Conservation (phyloP, 768 basidiomycete species). For the Neoboletus brunneissimus region DNA sequence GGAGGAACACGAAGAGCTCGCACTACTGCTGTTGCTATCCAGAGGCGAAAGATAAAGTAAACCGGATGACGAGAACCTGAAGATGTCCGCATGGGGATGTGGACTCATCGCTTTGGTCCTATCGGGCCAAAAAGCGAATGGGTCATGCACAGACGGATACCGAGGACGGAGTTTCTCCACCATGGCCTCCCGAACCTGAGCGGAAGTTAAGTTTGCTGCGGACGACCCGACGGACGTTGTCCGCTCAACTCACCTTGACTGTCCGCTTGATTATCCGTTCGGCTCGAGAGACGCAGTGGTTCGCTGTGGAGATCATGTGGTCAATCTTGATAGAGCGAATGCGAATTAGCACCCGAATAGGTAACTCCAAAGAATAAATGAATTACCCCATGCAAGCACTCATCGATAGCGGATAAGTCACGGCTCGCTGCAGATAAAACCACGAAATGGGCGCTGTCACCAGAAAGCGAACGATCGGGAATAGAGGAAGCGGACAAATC, state of each 20-base stretch:
- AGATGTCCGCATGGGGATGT: neutral
- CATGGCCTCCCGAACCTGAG: constrained; percentile 50
- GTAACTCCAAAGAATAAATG: constrained; percentile 11
- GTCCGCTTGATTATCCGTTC: constrained; percentile 56
- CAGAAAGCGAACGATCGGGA: constrained; percentile 25
- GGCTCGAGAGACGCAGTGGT: constrained; percentile 54
- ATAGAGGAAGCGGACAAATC: neutral
- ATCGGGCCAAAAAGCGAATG: constrained; percentile 19
- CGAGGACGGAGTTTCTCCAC: constrained; percentile 42
- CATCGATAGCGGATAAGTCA: constrained; percentile 56
- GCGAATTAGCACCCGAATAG: constrained; percentile 5
- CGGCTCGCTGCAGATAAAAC: constrained; percentile 52
- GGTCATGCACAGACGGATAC: constrained; percentile 20
- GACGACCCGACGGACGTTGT: neutral
- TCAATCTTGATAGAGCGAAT: constrained; percentile 42
- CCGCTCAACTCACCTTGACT: constrained; percentile 43
- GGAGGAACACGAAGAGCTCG: constrained; percentile 18
- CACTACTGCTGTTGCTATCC: constrained; percentile 7
- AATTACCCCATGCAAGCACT: constrained; percentile 53
- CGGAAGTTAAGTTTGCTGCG: neutral
- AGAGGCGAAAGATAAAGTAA: constrained; percentile 25
- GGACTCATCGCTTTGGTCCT: neutral
- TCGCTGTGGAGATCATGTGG: constrained; percentile 51
- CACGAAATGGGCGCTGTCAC: constrained; percentile 41
- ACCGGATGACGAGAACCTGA: constrained; percentile 5